Evolutionary conservation across 345 rosid species (phyloP).

Genomic region (Bruguiera parviflora): DNA sequence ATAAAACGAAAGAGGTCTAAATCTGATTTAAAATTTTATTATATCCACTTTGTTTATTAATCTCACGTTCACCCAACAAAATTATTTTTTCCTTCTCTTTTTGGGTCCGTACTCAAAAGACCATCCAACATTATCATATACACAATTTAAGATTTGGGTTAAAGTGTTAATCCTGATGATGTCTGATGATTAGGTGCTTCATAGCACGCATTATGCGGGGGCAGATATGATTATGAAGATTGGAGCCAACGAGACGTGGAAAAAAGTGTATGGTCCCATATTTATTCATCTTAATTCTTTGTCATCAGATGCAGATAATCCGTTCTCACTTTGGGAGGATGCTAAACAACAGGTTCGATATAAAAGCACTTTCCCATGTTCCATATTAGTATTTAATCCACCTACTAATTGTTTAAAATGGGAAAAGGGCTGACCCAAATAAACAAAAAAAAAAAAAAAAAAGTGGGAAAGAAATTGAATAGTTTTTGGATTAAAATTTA

Average conservation of each 20-base stretch:
- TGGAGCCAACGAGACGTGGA: conserved; percentile 21
- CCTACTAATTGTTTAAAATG: background rate
- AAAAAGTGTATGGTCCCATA: conserved; percentile 32
- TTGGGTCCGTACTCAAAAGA: background rate
- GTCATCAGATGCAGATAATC: background rate
- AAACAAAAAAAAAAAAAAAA: no score
- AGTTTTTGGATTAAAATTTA: background rate
- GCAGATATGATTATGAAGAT: conserved; percentile 15
- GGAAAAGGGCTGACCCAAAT: no score
- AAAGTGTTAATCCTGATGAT: no score
- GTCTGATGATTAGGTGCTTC: conserved; percentile 16
- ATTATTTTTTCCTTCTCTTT: background rate
- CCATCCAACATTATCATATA: background rate
- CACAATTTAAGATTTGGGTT: no score
- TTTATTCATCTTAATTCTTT: conserved; percentile 20
- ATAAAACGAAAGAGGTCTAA: no score
- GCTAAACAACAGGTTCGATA: conserved; percentile 23
- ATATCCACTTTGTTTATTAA: no score
- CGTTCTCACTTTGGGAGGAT: conserved; percentile 22
- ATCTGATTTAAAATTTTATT: no score
- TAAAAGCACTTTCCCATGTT: background rate
- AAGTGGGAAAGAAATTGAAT: no score
- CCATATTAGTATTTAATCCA: no score
- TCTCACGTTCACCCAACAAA: background rate
- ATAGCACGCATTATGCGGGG: conserved; percentile 30